Base-by-base conservation (phyloP, 352 stramenopile genomes). In the Phytopythium mirpurense region DNA sequence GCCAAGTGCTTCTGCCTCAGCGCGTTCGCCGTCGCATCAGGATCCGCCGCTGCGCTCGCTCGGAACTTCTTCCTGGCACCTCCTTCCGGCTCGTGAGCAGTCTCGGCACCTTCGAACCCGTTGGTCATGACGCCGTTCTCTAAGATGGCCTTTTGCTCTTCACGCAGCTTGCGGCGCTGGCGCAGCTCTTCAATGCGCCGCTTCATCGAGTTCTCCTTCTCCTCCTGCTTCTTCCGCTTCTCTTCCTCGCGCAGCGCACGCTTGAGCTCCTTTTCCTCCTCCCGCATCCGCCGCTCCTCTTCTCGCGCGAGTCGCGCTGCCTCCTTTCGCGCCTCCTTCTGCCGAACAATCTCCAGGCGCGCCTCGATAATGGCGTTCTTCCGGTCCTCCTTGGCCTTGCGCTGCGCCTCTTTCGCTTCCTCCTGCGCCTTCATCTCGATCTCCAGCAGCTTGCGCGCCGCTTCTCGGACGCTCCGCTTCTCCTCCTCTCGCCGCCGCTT, bases 381-480 rank as follows among this genome's bases (percentile, higher is more conserved):
- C 7, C 75, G 74, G 16, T 86, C 74, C 60, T 89, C 81, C 40
- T 81, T 83, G 34, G 81, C 78, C 48, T 70, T 69, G 21, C 70
- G 67, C 44, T 86, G 75, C 11, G 70, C 78, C 53, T 87, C 77
- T 53, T 88, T 90, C 4, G 75, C 77, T 54, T 87, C 75, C 65
- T 88, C 77, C 63, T 90, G 76, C 11, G 66, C 77, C 47, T 89
- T 89, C 61, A 90, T 72, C 58, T 91, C 79, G 38, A 88, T 87
- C 43, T 91, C 77, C 15, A 91, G 45, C 0, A 89, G 60, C 54
- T 84, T 85, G 3, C 78, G 72, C 6, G 81, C 78, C 27, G 75
- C 75, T 53, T 91, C 75, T 23, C 81, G 74, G 6, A 90, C 80
- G 8, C 75, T 86, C 32, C 70, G 67, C 51, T 83, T 87, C 59